phyloP scores from a whole-genome alignment of 2,329 filamentous ascomycete genomes.

The Aspergillus versicolor region DNA sequence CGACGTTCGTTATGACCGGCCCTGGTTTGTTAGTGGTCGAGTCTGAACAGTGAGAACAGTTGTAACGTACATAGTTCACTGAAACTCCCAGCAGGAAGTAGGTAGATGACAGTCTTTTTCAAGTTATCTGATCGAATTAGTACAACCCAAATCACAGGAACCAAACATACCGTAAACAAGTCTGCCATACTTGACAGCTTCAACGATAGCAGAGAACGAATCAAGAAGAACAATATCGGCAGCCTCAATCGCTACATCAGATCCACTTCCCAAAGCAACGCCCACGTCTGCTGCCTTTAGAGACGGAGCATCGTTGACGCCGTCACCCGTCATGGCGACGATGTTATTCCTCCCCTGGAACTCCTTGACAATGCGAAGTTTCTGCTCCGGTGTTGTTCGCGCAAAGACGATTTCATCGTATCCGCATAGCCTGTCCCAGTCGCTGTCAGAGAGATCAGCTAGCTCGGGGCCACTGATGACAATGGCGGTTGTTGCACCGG shows the following conservation, averaged over 20 bases:
- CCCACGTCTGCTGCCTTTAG: slow-evolving; percentile 61
- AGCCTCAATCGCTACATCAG: slow-evolving; percentile 62
- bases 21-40: background rate
- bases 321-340: slow-evolving; percentile 54
- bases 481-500: slow-evolving; percentile 45
- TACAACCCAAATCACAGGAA: background rate
- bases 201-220: slow-evolving; percentile 68
- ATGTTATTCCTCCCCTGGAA: slow-evolving; percentile 62
- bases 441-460: slow-evolving; percentile 61
- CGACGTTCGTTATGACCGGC: slow-evolving; percentile 71
- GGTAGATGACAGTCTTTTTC: slow-evolving; percentile 73
- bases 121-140: slow-evolving; percentile 57
- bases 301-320: slow-evolving; percentile 53
- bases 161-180: slow-evolving; percentile 48
- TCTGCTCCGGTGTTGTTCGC: slow-evolving; percentile 74
- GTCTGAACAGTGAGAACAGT: too few relatives aligned
- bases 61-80: slow-evolving; percentile 61
- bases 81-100: slow-evolving; percentile 72
- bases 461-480: slow-evolving; percentile 67
- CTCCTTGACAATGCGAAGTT: slow-evolving; percentile 74
- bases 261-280: slow-evolving; percentile 58
- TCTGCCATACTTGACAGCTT: slow-evolving; percentile 70
- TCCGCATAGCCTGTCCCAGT: slow-evolving; percentile 65
- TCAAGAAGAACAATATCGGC: slow-evolving; percentile 65
- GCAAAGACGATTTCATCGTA: slow-evolving; percentile 77